These are phyloP conservation scores for Trichoderma gamsii DNA, from an alignment of 495 filamentous ascomycete genomes.

Conservation along the genomic window DNA sequence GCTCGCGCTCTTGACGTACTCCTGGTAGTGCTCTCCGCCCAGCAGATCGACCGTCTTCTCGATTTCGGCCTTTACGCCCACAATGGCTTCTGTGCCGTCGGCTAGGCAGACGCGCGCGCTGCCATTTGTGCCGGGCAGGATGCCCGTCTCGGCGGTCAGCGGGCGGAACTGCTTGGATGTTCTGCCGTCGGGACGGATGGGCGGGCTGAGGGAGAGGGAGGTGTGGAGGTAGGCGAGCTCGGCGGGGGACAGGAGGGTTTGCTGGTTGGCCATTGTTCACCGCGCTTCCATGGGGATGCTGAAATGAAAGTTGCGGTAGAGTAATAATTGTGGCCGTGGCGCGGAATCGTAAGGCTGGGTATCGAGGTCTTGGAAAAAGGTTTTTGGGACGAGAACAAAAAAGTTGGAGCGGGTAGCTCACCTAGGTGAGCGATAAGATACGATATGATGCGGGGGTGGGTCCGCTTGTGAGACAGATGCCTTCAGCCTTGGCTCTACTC, in stretches of 20 bases:
- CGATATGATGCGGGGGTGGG: conserved; percentile 12
- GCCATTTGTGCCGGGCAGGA: conserved; percentile 84
- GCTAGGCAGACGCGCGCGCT: conserved; percentile 89
- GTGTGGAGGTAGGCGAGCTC: conserved; percentile 94
- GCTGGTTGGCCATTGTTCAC: conserved; percentile 30
- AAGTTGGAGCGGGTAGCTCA: conserved; percentile 2
- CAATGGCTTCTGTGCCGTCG: conserved; percentile 91
- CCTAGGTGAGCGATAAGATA: conserved; percentile 13
- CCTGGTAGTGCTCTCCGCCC: conserved; percentile 21
- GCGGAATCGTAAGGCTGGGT: not conserved
- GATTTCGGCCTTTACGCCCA: conserved; percentile 90
- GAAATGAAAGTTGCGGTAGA: not conserved
- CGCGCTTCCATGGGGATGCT: not conserved
- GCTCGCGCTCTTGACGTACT: conserved; percentile 27
- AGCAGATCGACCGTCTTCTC: conserved; percentile 53
- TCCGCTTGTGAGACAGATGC: conserved; percentile 15
- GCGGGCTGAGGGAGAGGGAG: conserved; percentile 69
- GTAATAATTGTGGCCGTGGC: not conserved
- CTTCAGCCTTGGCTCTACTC: too few species aligned
- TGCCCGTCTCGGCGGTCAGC: conserved; percentile 77
- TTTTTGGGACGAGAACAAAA: not conserved
- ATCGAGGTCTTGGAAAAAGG: not conserved
- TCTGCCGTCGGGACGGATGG: conserved; percentile 85
- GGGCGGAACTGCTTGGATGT: conserved; percentile 82
- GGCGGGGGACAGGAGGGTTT: conserved; percentile 76